A percentile compares a stretch with the other conserved stretches of the same genome.
phyloP scores from a whole-genome alignment of 805 yeast species.

The Metschnikowia bowlesiae region DNA sequence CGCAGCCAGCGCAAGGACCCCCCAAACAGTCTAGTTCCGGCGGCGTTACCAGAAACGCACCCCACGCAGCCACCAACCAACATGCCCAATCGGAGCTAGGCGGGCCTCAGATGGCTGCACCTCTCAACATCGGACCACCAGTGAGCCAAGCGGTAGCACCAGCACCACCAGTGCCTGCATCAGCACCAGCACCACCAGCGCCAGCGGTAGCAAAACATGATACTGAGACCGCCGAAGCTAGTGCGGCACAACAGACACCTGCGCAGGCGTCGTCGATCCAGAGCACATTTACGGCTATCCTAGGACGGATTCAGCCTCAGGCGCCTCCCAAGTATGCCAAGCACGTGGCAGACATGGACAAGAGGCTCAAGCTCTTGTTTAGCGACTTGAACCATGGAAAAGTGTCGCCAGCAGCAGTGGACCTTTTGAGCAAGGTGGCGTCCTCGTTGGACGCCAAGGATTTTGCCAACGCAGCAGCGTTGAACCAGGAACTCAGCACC shows the following conservation, averaged over 20 bases:
- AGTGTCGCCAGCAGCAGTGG: constrained; percentile 53
- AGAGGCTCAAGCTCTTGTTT: constrained; percentile 70
- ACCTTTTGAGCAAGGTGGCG: constrained; percentile 48
- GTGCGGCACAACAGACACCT: not conserved
- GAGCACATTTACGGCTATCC: constrained; percentile 48
- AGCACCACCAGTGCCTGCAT: constrained; percentile 14
- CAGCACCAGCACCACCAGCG: constrained; percentile 14
- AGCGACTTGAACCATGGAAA: constrained; percentile 71
- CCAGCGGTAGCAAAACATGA: not conserved
- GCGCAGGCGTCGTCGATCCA: constrained; percentile 38
- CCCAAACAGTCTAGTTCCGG: constrained; percentile 34
- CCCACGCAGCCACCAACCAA: not conserved
- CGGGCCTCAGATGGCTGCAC: not conserved
- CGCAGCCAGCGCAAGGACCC: not conserved
- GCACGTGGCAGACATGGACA: constrained; percentile 77
- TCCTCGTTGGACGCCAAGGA: constrained; percentile 50
- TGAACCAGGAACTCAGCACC: constrained; percentile 57
- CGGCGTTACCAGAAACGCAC: not conserved
- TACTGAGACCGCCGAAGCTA: not conserved
- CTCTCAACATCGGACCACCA: constrained; percentile 4
- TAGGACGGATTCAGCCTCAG: constrained; percentile 61
- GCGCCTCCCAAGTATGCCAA: constrained; percentile 70
- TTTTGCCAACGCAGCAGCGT: constrained; percentile 52
- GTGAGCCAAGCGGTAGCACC: not conserved
- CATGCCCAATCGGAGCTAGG: not conserved